Conservation (phyloP, 768 basidiomycete genomes). For the Antrodiella citrinella region DNA sequence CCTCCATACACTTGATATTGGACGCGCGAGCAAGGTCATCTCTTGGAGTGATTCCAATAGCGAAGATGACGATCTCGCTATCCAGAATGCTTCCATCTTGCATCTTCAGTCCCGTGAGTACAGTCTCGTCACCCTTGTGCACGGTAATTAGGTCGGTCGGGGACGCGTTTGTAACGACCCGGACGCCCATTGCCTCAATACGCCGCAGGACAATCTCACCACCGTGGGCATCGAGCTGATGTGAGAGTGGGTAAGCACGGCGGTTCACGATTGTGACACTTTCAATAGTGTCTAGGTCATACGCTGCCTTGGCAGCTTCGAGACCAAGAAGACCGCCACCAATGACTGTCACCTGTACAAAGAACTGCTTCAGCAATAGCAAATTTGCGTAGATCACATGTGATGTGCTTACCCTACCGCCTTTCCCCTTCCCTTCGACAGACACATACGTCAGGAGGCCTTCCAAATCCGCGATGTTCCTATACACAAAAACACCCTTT, state of each 20-base stretch:
- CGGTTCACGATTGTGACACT: constrained; percentile 48
- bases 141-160: constrained; percentile 29
- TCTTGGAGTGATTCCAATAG: constrained; percentile 64
- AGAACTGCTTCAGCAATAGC: no score
- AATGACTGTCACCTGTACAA: constrained; percentile 44
- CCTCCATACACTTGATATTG: constrained; percentile 40
- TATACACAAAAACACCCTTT: constrained; percentile 62
- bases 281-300: constrained; percentile 43
- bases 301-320: constrained; percentile 67
- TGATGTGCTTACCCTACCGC: constrained; percentile 10
- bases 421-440: constrained; percentile 24
- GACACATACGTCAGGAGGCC: constrained; percentile 49
- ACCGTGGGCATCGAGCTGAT: constrained; percentile 48
- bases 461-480: constrained; percentile 63
- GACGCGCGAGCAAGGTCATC: constrained; percentile 53
- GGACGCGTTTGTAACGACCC: constrained; percentile 38
- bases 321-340: constrained; percentile 68
- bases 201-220: constrained; percentile 54
- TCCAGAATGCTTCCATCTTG: constrained; percentile 36
- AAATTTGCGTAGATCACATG: no score
- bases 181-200: constrained; percentile 52
- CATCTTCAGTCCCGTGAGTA: constrained; percentile 42
- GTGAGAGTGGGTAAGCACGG: constrained; percentile 43
- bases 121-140: constrained; percentile 19
- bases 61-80: constrained; percentile 53